Base-by-base conservation (phyloP, 1,139 yeast species). In the Diutina neorugosa region DNA sequence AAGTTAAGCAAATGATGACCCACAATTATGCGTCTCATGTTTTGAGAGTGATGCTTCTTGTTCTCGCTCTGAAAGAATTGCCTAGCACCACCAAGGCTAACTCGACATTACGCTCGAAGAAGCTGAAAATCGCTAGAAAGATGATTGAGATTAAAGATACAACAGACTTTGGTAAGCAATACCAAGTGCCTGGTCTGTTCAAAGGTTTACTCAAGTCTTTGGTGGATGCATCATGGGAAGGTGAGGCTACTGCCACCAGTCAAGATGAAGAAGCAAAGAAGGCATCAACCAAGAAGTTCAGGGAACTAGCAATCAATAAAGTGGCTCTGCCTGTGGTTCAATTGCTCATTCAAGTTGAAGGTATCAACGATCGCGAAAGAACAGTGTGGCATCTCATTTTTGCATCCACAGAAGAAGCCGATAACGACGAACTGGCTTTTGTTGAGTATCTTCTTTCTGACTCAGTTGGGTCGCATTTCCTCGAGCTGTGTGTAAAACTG, bases 11-110 rank as follows among this genome's bases (percentile, higher is more conserved):
- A 2, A 79, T 91, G 84, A 74, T 86, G 27, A 69, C 71, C 14
- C 93, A 91, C 61, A 86, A 80, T 60, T 93, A 91, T 64, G 93
- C 93, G 0, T 87, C 97, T 0, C 98, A 93, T 66, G 91, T 87
- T 3, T 68, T 93, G 53, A 77, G 98, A 64, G 69, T 90, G 40
- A 62, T 88, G 16, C 69, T 93, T 47, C 71, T 90, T 54, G 79
- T 90, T 40, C 67, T 89, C 46, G 77, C 94, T 2, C 96, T 96
- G 2, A 84, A 84, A 61, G 84, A 82, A 56, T 70, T 89, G 56
- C 96, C 96, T n/a, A 82, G 93, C 1, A 71, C 93, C 2, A 80
- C 86, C 0, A 74, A 77, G 59, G 77, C 87, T 19, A 84, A 87
- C 60, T 84, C 94, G 0, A 79, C 87, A 4, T 73, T 90, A 59